Evolutionary conservation across 768 basidiomycete genomes (phyloP), one percentile per base, ranked within the genome.

Genomic region (Pisolithus microcarpus): DNA sequence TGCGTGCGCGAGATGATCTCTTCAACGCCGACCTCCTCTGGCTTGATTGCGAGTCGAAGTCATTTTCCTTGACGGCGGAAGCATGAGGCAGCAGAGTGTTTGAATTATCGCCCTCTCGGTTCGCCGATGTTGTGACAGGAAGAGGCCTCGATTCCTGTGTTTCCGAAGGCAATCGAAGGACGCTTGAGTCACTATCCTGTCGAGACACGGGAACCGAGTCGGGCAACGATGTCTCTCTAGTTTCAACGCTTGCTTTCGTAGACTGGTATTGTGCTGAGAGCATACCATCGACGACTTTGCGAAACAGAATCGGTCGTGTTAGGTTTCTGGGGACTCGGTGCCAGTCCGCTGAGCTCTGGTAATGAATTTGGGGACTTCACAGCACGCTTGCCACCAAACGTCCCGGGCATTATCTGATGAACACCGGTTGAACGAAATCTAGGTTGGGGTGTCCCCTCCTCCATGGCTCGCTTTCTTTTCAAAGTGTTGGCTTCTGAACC

Each of bases 1-100:
- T 79, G 19, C 81, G 75, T 23, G 66, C 56, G 21, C 80, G 77
- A 26, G 78, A 73, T 1, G 79, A 36, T 18, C 79, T 38, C 82
- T 77, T 40, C 81, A 77, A 11, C 61, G 58, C 19, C 56, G 52
- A 58, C 58, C 42, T 42, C 54, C 58, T 54, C 11, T 46, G n/a
- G 18, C 18, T 21, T 2, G 31, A n/a, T 7, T 18, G n/a, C 16
- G 34, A 13, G 9, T 36, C 19, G 8, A 24, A 10, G 30, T 46
- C 45, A 46, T 21, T 28, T 16, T 46, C 44, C 31, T 36, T 46
- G n/a, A 21, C 9, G n/a, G 6, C 34, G 18, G 34, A 36, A 64
- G 58, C 46, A 50, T 56, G 43, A 62, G 57, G 56, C 54, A 54
- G 37, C 24, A 46, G 52, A 51, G 56, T 56, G 53, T 45, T 50